Evolutionary conservation across 352 stramenopile species (phyloP).

Genomic region (Phytophthora melonis): DNA sequence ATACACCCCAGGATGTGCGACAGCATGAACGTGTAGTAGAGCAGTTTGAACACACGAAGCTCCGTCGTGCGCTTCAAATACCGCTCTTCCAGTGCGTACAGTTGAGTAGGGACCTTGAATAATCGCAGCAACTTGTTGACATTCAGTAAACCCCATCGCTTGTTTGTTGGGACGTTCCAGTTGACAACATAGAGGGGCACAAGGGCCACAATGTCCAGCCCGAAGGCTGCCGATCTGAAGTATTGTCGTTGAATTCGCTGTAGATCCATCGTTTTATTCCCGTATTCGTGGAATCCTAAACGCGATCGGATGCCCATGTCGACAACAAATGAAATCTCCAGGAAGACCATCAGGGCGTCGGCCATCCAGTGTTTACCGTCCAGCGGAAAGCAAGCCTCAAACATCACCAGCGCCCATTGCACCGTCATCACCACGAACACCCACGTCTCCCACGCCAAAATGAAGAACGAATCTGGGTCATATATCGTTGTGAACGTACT

Average conservation of each 20-base stretch:
- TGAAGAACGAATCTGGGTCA: conserved; percentile 54
- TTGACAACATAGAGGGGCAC: conserved; percentile 59
- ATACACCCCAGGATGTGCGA: conserved; percentile 59
- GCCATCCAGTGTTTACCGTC: not conserved
- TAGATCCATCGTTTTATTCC: conserved; percentile 65
- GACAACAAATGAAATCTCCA: conserved; percentile 55
- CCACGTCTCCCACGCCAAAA: conserved; percentile 62
- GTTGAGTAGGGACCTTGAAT: conserved; percentile 56
- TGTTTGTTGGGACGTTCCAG: conserved; percentile 27
- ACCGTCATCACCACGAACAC: conserved; percentile 58
- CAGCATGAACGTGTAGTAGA: conserved; percentile 72
- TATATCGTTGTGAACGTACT: not conserved
- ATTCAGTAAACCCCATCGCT: conserved; percentile 52
- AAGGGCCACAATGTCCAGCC: conserved; percentile 52
- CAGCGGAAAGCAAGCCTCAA: conserved; percentile 50
- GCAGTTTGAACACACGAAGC: conserved; percentile 63
- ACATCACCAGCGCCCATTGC: conserved; percentile 51
- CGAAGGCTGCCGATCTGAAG: conserved; percentile 49
- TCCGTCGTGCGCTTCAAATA: conserved; percentile 64
- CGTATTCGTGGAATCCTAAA: conserved; percentile 65
- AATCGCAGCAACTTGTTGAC: conserved; percentile 65
- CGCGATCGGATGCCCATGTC: conserved; percentile 61
- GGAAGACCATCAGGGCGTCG: conserved; percentile 37
- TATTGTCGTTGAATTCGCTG: conserved; percentile 47
- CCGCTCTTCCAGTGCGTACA: conserved; percentile 55